A percentile compares a stretch with the other conserved stretches of the same genome.
phyloP scores from a whole-genome alignment of 805 yeast genomes.

The Lipomyces yamadae region DNA sequence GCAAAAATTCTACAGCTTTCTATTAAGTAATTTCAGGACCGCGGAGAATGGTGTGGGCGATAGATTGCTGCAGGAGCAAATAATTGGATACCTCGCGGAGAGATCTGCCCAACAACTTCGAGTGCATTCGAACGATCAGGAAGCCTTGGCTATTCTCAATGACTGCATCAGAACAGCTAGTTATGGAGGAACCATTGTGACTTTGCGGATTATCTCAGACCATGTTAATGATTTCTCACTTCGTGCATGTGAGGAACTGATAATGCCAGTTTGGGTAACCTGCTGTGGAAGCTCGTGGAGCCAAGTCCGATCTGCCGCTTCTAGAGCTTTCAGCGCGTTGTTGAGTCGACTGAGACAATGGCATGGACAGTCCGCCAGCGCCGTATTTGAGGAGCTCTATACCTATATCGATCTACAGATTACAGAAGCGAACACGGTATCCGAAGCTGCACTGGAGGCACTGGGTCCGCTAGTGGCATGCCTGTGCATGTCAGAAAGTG shows the following conservation, averaged over 20 bases:
- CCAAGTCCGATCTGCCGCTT: slow-evolving; percentile 41
- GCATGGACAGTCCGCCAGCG: slow-evolving; percentile 12
- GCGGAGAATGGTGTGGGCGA: slow-evolving; percentile 11
- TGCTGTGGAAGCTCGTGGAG: slow-evolving; percentile 34
- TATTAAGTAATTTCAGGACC: background rate
- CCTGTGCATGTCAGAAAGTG: background rate
- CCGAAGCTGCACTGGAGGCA: slow-evolving; percentile 56
- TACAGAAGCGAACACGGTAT: slow-evolving; percentile 52
- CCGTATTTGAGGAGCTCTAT: slow-evolving; percentile 44
- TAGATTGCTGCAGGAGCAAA: slow-evolving; percentile 23
- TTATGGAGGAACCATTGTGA: slow-evolving; percentile 9
- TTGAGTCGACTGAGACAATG: background rate
- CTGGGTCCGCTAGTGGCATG: slow-evolving; percentile 54
- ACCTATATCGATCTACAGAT: slow-evolving; percentile 43
- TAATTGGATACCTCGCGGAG: slow-evolving; percentile 4
- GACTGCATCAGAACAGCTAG: slow-evolving; percentile 9
- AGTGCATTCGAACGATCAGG: background rate
- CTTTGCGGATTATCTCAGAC: slow-evolving; percentile 7
- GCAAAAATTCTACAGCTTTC: background rate
- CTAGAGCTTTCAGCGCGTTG: slow-evolving; percentile 32
- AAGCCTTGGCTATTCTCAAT: background rate
- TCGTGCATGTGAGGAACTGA: background rate
- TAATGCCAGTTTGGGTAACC: slow-evolving; percentile 12
- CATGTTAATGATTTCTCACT: background rate
- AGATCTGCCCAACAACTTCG: background rate